Percentiles rank a stretch among this genome's conserved stretches.
These are phyloP conservation scores for Collybia mongolica DNA, from an alignment of 768 basidiomycete genomes.

Conservation along the genomic window DNA sequence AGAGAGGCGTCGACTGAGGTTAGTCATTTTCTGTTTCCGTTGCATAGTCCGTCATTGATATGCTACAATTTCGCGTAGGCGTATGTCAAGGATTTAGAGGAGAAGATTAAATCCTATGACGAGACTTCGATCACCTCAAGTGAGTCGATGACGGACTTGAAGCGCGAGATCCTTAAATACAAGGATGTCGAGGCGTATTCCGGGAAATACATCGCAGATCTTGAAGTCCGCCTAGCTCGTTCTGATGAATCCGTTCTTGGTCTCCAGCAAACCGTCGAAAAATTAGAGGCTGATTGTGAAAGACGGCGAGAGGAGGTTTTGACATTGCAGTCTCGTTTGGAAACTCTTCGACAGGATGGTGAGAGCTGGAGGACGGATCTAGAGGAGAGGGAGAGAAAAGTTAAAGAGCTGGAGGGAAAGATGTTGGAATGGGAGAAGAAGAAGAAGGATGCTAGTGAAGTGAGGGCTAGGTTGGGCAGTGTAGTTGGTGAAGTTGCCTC, in stretches of 20 bases:
- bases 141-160: conserved; percentile 80
- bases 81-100: conserved; percentile 91
- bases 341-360: conserved; percentile 67
- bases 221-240: conserved; percentile 78
- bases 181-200: conserved; percentile 76
- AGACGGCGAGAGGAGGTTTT: conserved; percentile 71
- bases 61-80: conserved; percentile 48
- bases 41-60: conserved; percentile 5
- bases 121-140: conserved; percentile 76
- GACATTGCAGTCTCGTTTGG: conserved; percentile 68
- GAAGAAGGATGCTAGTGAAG: conserved; percentile 64
- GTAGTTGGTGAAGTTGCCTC: conserved; percentile 70
- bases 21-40: conserved; percentile 16
- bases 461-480: conserved; percentile 61
- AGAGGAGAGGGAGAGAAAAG: conserved; percentile 75
- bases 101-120: conserved; percentile 83
- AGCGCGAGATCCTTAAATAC: conserved; percentile 76
- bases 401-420: conserved; percentile 75
- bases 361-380: conserved; percentile 84
- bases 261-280: conserved; percentile 71
- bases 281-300: conserved; percentile 74
- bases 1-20: conserved; percentile 93
- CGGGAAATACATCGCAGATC: conserved; percentile 77
- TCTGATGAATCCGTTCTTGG: conserved; percentile 75
- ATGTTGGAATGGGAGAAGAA: conserved; percentile 78